Base-by-base conservation (phyloP, 371 early-diverging fungal genomes). In the Mucor saturninus region DNA sequence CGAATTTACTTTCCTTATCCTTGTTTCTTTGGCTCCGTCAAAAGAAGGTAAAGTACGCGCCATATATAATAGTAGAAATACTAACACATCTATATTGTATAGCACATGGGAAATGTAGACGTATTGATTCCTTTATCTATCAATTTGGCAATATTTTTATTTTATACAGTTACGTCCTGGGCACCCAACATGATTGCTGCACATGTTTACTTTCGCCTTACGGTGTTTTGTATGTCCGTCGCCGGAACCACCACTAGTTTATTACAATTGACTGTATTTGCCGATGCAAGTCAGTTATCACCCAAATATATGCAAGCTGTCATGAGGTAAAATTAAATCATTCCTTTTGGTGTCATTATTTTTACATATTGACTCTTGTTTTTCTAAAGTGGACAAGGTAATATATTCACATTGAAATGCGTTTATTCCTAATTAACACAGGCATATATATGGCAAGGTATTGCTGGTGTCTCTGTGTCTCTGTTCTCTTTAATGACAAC, bases 231-330 rank as follows among this genome's bases (percentile, higher is more conserved):
- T 62, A 69, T 93, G 37, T 70, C 77, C 0, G 32, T 84, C 10
- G 79, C 86, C 5, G 93, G 87, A 4, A 73, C 74, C 10, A 76
- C 84, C 2, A 89, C 89, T 13, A 87, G 89, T 3, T 72, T 87
- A 38, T 76, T 85, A 5, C 87, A 89, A 48, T 83, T 86, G 50
- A 86, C 83, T 48, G 76, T 90, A 40, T 86, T 91, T 79, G 92
- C 87, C 2, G 76, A 91, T 14, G 88, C 86, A 2, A 81, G 88
- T 26, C 84, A 83, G 15, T 84, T 93, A 65, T 83, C 89, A 4
- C 79, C 87, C 5, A 72, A 69, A 26, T 88, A 91, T 61, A 80
- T 87, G 30, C 91, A 91, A 64, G 91, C 87, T n/a, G 86, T 92
- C 6, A 86, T 92, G 85, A 75, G 83, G 86, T 86, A 79, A 64